A percentile compares a stretch with the other conserved stretches of the same genome.
These are phyloP conservation scores for Cornus controversa DNA, from an alignment of 148 eudicot genomes.

Conservation along the genomic window DNA sequence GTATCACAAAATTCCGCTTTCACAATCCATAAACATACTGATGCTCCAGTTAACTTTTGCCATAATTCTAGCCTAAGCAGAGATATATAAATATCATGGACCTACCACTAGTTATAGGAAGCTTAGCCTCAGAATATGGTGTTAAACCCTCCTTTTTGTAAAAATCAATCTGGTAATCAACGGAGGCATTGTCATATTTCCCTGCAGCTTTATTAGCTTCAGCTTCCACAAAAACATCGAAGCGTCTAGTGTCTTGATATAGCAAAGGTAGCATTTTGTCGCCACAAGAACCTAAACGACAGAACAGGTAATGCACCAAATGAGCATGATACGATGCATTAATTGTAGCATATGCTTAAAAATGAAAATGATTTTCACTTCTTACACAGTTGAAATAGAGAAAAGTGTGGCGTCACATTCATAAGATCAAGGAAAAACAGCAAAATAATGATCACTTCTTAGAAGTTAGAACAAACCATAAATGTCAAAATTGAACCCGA, in stretches of 20 bases:
- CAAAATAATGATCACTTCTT: too few species aligned
- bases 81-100: constrained; percentile 10
- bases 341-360: not conserved
- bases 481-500: too few species aligned
- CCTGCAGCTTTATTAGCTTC: constrained; percentile 93
- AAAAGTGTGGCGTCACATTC: not conserved
- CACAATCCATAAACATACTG: constrained; percentile 92
- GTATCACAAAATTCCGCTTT: constrained; percentile 88
- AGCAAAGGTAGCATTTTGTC: constrained; percentile 91
- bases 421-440: not conserved
- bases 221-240: constrained; percentile 93
- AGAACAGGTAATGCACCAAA: not conserved
- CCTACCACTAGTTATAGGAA: constrained; percentile 91
- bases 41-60: constrained; percentile 70
- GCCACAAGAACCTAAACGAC: constrained; percentile 83
- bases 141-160: constrained; percentile 82
- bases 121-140: constrained; percentile 81
- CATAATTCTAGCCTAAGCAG: constrained; percentile 52
- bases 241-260: constrained; percentile 92
- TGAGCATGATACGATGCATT: not conserved
- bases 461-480: too few species aligned
- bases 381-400: not conserved
- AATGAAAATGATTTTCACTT: not conserved
- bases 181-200: constrained; percentile 77
- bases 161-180: constrained; percentile 75